A percentile compares a stretch with the other conserved stretches of the same genome.
These are phyloP conservation scores for Aspergillus neoniger DNA, from an alignment of 2,329 filamentous ascomycete genomes.

Conservation along the genomic window DNA sequence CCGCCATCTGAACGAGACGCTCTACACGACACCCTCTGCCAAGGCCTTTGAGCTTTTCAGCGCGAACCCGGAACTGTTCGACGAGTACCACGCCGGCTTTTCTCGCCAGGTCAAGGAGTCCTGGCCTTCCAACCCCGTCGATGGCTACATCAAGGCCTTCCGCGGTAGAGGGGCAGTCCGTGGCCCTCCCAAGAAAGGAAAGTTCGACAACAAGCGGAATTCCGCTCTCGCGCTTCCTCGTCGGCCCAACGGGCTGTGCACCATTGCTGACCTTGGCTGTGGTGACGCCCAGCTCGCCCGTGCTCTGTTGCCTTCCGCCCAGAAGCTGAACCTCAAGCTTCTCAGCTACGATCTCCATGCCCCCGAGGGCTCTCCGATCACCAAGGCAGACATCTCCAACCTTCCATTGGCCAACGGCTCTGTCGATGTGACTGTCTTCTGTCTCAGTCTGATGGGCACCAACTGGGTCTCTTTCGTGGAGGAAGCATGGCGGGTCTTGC, in stretches of 20 bases:
- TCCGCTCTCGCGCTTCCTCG: slow-evolving; percentile 63
- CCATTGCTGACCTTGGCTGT: slow-evolving; percentile 88
- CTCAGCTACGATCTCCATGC: slow-evolving; percentile 85
- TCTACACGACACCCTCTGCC: slow-evolving; percentile 87
- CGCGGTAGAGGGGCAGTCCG: slow-evolving; percentile 63
- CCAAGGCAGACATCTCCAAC: slow-evolving; percentile 82
- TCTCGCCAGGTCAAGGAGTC: slow-evolving; percentile 84
- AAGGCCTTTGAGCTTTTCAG: slow-evolving; percentile 83
- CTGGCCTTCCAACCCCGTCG: slow-evolving; percentile 96
- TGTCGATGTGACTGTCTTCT: slow-evolving; percentile 90
- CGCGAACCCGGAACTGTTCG: slow-evolving; percentile 86
- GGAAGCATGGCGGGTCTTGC: slow-evolving; percentile 87
- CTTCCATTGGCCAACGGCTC: slow-evolving; percentile 74
- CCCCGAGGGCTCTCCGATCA: slow-evolving; percentile 70
- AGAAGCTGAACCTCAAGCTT: slow-evolving; percentile 71
- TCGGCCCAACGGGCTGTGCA: slow-evolving; percentile 67
- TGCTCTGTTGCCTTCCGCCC: slow-evolving; percentile 60
- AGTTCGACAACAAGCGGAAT: slow-evolving; percentile 31
- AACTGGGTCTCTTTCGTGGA: slow-evolving; percentile 98
- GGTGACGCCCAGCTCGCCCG: slow-evolving; percentile 83
- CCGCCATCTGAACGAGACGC: slow-evolving; percentile 93
- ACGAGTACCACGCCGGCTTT: slow-evolving; percentile 95
- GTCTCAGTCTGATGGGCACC: slow-evolving; percentile 95
- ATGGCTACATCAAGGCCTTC: slow-evolving; percentile 76
- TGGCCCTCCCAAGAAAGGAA: slow-evolving; percentile 42